Conservation (phyloP, 768 basidiomycete species). For the Lanmaoa rubissima region DNA sequence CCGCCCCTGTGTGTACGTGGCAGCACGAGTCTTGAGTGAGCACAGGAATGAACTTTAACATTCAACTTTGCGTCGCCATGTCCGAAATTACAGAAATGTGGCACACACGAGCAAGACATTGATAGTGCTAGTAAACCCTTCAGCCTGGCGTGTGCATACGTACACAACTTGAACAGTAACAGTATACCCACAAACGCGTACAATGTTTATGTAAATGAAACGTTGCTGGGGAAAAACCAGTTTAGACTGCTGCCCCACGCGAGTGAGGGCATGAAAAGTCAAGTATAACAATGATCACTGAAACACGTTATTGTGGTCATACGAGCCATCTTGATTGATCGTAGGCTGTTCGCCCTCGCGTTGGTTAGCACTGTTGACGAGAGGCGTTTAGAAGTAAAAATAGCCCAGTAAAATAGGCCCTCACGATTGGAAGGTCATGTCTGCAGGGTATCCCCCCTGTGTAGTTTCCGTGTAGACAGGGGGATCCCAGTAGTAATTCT, state of each 20-base stretch:
- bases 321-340: slow-evolving; percentile 4
- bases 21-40: neutral
- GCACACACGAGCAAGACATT: slow-evolving; percentile 21
- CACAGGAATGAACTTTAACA: slow-evolving; percentile 14
- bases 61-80: neutral
- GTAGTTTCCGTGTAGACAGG: neutral
- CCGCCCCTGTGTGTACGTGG: slow-evolving; percentile 6
- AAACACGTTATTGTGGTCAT: slow-evolving; percentile 12
- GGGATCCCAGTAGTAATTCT: neutral
- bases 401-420: neutral
- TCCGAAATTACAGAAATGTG: slow-evolving; percentile 23
- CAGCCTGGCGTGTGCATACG: neutral
- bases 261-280: neutral
- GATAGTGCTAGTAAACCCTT: neutral
- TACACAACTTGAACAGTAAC: neutral
- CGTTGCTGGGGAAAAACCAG: neutral
- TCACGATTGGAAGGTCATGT: slow-evolving; percentile 9
- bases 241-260: neutral
- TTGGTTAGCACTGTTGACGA: slow-evolving; percentile 5
- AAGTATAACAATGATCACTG: slow-evolving; percentile 8
- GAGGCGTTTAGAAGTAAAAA: neutral
- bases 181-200: neutral
- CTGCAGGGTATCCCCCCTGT: slow-evolving; percentile 7
- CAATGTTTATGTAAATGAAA: neutral
- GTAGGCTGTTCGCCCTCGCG: slow-evolving; percentile 11